Conservation (phyloP, 2,329 filamentous ascomycete genomes). For the Apiospora arundinis region DNA sequence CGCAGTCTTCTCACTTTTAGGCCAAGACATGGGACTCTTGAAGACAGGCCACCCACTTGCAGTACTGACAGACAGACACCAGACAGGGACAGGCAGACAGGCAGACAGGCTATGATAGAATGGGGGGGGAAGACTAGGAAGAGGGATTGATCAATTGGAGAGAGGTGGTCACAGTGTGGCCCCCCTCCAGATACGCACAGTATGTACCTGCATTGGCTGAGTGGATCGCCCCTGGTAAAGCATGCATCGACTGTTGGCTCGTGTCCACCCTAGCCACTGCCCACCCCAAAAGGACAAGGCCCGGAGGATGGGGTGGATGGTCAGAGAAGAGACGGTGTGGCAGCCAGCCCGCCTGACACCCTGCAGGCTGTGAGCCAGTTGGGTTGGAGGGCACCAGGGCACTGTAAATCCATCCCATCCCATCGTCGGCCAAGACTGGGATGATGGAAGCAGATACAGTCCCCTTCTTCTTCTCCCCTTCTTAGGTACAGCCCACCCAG, state of each 20-base stretch:
- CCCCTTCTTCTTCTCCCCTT: no score
- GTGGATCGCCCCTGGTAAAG: slow-evolving; percentile 15
- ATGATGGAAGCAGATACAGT: slow-evolving; percentile 1
- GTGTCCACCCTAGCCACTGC: slow-evolving; percentile 18
- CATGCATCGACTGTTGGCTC: slow-evolving; percentile 23
- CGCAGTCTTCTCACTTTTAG: not conserved
- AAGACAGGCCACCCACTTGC: not conserved
- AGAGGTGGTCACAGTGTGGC: not conserved
- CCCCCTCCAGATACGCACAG: not conserved
- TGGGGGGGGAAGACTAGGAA: not conserved
- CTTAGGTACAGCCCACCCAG: no score
- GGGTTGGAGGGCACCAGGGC: not conserved
- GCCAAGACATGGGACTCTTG: slow-evolving; percentile 17
- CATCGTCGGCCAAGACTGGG: slow-evolving; percentile 15
- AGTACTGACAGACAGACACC: not conserved
- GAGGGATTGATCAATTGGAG: not conserved
- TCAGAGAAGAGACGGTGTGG: slow-evolving; percentile 22
- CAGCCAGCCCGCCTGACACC: slow-evolving; percentile 22
- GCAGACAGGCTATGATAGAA: not conserved
- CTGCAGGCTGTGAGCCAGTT: slow-evolving; percentile 13
- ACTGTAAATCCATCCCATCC: slow-evolving; percentile 2
- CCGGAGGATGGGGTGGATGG: slow-evolving; percentile 21
- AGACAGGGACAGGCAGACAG: not conserved
- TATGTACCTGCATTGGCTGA: slow-evolving; percentile 20
- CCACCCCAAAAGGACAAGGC: slow-evolving; percentile 16